phyloP scores from a whole-genome alignment of 306 rosid species.

The barrel medic (Medicago truncatula) region DNA sequence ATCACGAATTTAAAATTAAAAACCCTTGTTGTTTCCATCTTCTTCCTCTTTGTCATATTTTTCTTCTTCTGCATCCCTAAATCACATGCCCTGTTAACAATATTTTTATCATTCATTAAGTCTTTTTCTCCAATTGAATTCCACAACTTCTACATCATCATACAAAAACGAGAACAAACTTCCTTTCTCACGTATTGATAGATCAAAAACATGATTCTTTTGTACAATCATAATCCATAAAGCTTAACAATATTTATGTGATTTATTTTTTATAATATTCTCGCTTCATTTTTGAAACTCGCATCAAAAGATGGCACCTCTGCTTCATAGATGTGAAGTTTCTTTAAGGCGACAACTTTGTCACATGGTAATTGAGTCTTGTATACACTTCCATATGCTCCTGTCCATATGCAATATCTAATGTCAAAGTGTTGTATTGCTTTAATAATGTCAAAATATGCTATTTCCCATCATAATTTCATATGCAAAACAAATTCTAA shows the following conservation, averaged over 20 bases:
- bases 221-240: slow-evolving; percentile 34
- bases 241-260: slow-evolving; percentile 31
- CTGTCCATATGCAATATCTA: slow-evolving; percentile 28
- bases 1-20: too few relatives aligned
- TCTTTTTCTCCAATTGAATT: slow-evolving; percentile 33
- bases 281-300: slow-evolving; percentile 39
- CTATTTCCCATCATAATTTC: slow-evolving; percentile 20
- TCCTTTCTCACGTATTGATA: slow-evolving; percentile 25
- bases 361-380: slow-evolving; percentile 17
- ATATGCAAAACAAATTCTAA: slow-evolving; percentile 11
- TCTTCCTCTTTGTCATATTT: too few relatives aligned
- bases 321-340: slow-evolving; percentile 30
- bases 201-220: slow-evolving; percentile 37
- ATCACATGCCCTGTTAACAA: too few relatives aligned
- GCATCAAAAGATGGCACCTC: neutral
- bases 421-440: slow-evolving; percentile 22
- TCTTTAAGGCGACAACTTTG: slow-evolving; percentile 27
- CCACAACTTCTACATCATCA: neutral
- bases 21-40: too few relatives aligned
- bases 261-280: slow-evolving; percentile 29
- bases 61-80: too few relatives aligned
- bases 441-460: slow-evolving; percentile 2
- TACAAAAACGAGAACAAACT: slow-evolving; percentile 29
- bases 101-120: neutral
- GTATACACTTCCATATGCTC: slow-evolving; percentile 35